phyloP scores from a whole-genome alignment of 352 stramenopile species.

The Phytophthora lateralis region DNA sequence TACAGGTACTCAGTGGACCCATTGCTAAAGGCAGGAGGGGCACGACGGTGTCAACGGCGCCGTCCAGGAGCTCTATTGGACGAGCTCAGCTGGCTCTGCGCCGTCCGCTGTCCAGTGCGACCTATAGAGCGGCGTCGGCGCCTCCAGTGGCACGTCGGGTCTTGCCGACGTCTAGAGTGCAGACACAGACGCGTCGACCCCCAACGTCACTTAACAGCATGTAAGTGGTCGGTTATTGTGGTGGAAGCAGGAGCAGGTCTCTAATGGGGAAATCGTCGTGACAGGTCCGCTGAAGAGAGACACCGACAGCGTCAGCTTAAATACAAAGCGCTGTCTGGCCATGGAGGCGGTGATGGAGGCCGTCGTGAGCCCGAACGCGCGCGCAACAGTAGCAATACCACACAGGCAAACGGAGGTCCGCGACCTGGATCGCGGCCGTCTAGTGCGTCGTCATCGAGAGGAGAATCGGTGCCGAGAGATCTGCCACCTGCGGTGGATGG shows the following conservation, averaged over 20 bases:
- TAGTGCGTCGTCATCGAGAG: constrained; percentile 27
- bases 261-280: constrained; percentile 11
- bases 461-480: constrained; percentile 13
- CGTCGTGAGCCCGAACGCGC: constrained; percentile 25
- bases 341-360: constrained; percentile 19
- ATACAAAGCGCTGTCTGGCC: constrained; percentile 41
- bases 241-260: constrained; percentile 1
- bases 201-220: constrained; percentile 28
- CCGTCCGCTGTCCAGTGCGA: constrained; percentile 27
- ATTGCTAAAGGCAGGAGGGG: constrained; percentile 57
- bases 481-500: constrained; percentile 29
- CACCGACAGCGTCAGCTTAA: constrained; percentile 60
- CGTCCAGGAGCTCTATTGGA: constrained; percentile 58
- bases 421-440: constrained; percentile 29
- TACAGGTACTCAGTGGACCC: constrained; percentile 73
- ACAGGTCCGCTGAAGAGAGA: constrained; percentile 61
- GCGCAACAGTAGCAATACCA: constrained; percentile 21
- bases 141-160: constrained; percentile 35
- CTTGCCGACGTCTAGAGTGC: constrained; percentile 24
- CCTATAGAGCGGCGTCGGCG: constrained; percentile 30
- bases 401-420: constrained; percentile 16
- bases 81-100: constrained; percentile 47
- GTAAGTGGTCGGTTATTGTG: constrained; percentile 25
- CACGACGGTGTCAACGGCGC: constrained; percentile 66
- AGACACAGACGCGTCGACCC: constrained; percentile 25